Evolutionary conservation across 2,329 filamentous ascomycete species (phyloP).

Genomic region (Stagonosporopsis vannaccii): DNA sequence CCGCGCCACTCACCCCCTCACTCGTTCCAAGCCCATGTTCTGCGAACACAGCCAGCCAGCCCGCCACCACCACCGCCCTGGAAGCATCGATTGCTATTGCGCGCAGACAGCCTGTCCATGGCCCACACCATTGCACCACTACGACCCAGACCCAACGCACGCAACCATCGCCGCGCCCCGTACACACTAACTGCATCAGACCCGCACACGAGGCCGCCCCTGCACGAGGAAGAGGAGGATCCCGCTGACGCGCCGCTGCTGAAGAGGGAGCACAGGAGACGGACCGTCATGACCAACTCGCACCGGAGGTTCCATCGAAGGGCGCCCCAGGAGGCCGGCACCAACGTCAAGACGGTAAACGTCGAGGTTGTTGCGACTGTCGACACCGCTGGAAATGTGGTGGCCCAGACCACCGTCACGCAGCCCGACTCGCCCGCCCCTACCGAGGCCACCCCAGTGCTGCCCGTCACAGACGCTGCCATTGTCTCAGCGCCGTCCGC

Average conservation of each 20-base stretch:
- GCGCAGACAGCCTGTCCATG: constrained; percentile 38
- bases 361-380: constrained; percentile 43
- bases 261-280: constrained; percentile 29
- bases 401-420: constrained; percentile 36
- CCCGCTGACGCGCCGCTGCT: constrained; percentile 25
- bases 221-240: constrained; percentile 23
- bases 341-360: constrained; percentile 35
- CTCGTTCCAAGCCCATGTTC: constrained; percentile 40
- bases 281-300: constrained; percentile 38
- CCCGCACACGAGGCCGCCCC: background rate
- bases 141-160: constrained; percentile 36
- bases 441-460: constrained; percentile 1
- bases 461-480: background rate
- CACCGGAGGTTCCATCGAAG: constrained; percentile 48
- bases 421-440: constrained; percentile 15
- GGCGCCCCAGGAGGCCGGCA: constrained; percentile 21
- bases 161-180: constrained; percentile 31
- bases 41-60: constrained; percentile 22
- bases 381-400: constrained; percentile 37
- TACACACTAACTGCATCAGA: constrained; percentile 14
- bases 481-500: constrained; percentile 3
- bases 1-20: constrained; percentile 28
- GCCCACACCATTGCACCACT: constrained; percentile 32
- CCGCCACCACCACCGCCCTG: constrained; percentile 35
- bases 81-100: constrained; percentile 27